Base-by-base conservation (phyloP, 495 filamentous ascomycete genomes). In the Aspergillus avenaceus region DNA sequence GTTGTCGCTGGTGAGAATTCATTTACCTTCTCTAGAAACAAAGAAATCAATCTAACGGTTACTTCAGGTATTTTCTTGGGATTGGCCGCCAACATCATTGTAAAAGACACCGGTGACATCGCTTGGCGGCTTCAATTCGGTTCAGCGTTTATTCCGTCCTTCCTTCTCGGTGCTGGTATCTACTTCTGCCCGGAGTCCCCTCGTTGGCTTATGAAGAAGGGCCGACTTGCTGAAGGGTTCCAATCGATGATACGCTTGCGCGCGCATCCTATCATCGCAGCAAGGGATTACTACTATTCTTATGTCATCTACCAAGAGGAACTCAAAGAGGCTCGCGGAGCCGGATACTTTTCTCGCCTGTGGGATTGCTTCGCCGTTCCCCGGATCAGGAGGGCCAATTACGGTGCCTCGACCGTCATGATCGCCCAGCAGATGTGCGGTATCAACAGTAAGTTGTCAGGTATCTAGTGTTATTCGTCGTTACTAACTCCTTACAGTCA, bases 181-280 rank as follows among this genome's bases (percentile, higher is more conserved):
- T 83, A 62, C 34, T 80, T 87, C 63, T 85, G 82, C 49, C 79
- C 77, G 5, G 84, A 88, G 60, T 86, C 82, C 5, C 84, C 85
- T 25, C 76, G 83, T 25, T 85, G 83, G 84, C 72, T 76, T 41
- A 80, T 86, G 65, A 85, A 83, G 56, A 78, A 86, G 46, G 65
- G 69, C 56, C 69, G 38, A 67, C 76, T 61, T 42, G 53, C 45
- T 45, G 41, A 81, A 40, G 82, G 74, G 5, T 85, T 77, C 66
- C 41, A 68, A 8, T 82, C 80, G 5, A 73, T 86, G 43, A 42
- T 68, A 18, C 71, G 75, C 23, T 74, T 88, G 74, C 43, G 82
- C 74, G 66, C 74, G 76, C 50, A 67, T 50, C 61, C 66, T 2
- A 67, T 69, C 28, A 65, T 67, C 14, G 66, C 53, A 13, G 66